Evolutionary conservation across 1,284 basidiomycete genomes (phyloP), one percentile per base, ranked within the genome.

Genomic region (Phenoliferia sp.): DNA sequence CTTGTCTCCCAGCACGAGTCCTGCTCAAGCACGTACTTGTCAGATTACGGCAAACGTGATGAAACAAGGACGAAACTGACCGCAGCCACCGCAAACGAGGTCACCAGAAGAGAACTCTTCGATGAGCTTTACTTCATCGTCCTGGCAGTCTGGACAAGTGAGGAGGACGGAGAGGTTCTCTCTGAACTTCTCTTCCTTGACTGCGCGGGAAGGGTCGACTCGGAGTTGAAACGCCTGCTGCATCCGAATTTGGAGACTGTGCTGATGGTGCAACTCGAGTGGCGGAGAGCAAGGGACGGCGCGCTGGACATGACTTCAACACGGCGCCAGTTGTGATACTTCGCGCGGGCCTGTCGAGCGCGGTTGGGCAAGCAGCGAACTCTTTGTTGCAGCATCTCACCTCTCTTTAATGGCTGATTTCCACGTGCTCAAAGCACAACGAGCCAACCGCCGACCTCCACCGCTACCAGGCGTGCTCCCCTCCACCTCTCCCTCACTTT

Each of bases 101-200:
- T 99, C 96, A 76, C 96, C 96, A 73, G 90, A 91, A 76, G 92
- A 90, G 82, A 96, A 98, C 82, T 98, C 94, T 82, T 99, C 96
- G 75, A 94, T 85, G 76, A 99, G 92, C 73, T 95, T 89, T 19
- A 93, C 92, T 75, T 92, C 91, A 68, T 92, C 91, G 77, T 90
- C 89, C 80, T 88, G 85, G 82, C 95, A 98, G 77, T 98, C 93
- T 31, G 92, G 94, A 78, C 95, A 98, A 73, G 94, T 90, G 74
- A 95, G 87, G 57, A 90, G 88, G 71, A 95, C 90, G 64, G 91
- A 89, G 65, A 94, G 84, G 80, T 95, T 89, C 71, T 90, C 87
- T 9, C 70, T 59, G 63, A 73, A 73, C 33, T 56, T 44, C 2
- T 67, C 67, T 6, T 58, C 52, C 50, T 59, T 59, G 22, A 33